Base-by-base conservation (phyloP, 148 eudicot species). In the Polygonum maritimum region DNA sequence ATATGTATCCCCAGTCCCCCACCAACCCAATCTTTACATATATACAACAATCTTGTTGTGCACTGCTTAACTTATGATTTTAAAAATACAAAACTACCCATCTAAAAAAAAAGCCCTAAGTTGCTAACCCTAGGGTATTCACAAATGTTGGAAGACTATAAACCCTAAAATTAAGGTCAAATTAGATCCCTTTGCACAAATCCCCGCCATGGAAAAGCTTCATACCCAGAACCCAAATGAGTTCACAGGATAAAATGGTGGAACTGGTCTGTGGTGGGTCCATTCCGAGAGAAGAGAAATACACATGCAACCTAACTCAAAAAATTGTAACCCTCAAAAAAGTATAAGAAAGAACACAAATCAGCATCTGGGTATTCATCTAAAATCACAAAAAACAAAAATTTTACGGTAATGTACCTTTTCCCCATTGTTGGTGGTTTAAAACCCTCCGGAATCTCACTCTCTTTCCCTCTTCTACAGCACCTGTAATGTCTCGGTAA, bases 291-390 rank as follows among this genome's bases (percentile, higher is more conserved):
- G 31, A 57, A 57, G 63, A 21, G 31, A 26, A 26, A 57, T 19
- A 57, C 63, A 57, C 63, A 57, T 57, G 63, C 63, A 21, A 57
- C 63, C 63, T 57, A 57, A 19, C 63, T 31, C 63, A 57, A 57
- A 57, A 57, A 57, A 7, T 57, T 57, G 63, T 57, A 57, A 57
- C 63, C 63, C 63, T 21, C 47, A 57, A 7, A 57, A 57, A 57
- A n/a, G 63, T 57, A 57, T 9, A 57, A 57, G 13, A 57, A 57
- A 57, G 12, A 57, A 57, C 31, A 57, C 26, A 19, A 57, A 57
- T 57, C 63, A 57, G 63, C 31, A 57, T n/a, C 63, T 57, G 63
- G 63, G 63, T 57, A 5, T 57, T 57, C 63, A 57, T 21, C 63
- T 57, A 57, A 57, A 57, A 57, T 57, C 33, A 57, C 31, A 57